Evolutionary conservation across 192 early-diverging fungal species (phyloP).

Genomic region (Irineochytrium annulatum): DNA sequence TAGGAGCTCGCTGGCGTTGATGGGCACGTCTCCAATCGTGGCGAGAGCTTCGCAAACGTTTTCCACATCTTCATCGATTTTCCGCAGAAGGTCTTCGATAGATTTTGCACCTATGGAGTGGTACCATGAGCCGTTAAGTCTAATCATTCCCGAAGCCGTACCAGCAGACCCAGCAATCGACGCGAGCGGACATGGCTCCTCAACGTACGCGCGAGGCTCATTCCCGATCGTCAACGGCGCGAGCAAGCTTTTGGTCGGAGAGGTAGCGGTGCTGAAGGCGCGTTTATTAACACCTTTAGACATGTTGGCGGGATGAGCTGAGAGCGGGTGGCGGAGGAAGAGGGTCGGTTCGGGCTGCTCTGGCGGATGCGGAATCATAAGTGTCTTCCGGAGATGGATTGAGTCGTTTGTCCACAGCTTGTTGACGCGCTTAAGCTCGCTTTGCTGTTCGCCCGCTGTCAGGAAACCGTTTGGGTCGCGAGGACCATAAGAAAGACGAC

Average conservation of each 20-base stretch:
- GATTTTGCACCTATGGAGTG: too few relatives aligned
- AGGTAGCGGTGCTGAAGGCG: neutral
- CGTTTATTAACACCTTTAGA: too few relatives aligned
- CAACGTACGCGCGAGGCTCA: neutral
- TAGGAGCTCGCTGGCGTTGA: neutral
- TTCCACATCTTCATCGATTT: neutral
- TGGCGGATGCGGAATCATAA: slow-evolving; percentile 7
- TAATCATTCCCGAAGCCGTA: too few relatives aligned
- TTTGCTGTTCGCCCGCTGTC: neutral
- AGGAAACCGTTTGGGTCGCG: neutral
- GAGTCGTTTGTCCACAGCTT: slow-evolving; percentile 15
- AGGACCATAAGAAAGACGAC: neutral
- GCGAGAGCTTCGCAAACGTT: neutral
- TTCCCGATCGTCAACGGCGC: neutral
- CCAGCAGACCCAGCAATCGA: neutral
- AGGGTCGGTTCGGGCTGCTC: neutral
- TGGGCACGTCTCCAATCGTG: neutral
- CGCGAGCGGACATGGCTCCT: neutral
- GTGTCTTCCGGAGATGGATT: slow-evolving; percentile 14
- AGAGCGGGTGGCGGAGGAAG: neutral
- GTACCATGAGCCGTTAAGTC: too few relatives aligned
- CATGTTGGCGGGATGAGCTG: neutral
- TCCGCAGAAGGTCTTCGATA: neutral
- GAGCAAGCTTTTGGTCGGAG: neutral
- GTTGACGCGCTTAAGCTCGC: slow-evolving; percentile 17